Base-by-base conservation (phyloP, 1,284 basidiomycete genomes). In the Rhizoctonia solani region DNA sequence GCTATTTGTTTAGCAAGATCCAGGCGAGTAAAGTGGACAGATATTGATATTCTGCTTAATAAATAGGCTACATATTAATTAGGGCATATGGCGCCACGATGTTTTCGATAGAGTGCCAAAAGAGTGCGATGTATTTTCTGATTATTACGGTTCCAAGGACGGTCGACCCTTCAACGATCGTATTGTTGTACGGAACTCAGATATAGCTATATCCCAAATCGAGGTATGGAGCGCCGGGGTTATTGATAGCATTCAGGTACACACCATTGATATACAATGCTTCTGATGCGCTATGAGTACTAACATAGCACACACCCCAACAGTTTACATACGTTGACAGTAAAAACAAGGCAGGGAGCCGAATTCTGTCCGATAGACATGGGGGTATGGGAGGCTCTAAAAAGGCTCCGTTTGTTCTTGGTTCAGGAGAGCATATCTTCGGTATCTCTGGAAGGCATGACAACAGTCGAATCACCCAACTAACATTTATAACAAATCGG, bases 51-150 rank as follows among this genome's bases (percentile, higher is more conserved):
- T 4, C n/a, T 34, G 11, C 4, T 14, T 14, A 29, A 50, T 39
- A 1, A 2, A n/a, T 32, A 32, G 16, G n/a, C n/a, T 9, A 23
- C 32, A 2, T 6, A 19, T 11, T 34, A 4, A 34, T 27, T 34
- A 63, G 59, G 50, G 47, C 1, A 30, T 63, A 19, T 63, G 59
- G 59, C 59, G 59, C 9, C 59, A 53, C 19, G 47, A 63, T 30
- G 23, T 52, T 16, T 3, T 53, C 11, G 25, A 21, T 13, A 14
- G 16, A n/a, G 25, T 16, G 2, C 14, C 34, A 3, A 63, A 32
- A 9, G 32, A 23, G 14, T 11, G 41, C 5, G 37, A 52, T 14
- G 25, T 41, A 42, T 63, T 25, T n/a, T 53, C 49, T 4, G 25
- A 53, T 13, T 63, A 53, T 23, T 34, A 52, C 30, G 59, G 59